These are phyloP conservation scores for Ceratobasidium sp. DNA, from an alignment of 1,284 basidiomycete species.

Conservation along the genomic window DNA sequence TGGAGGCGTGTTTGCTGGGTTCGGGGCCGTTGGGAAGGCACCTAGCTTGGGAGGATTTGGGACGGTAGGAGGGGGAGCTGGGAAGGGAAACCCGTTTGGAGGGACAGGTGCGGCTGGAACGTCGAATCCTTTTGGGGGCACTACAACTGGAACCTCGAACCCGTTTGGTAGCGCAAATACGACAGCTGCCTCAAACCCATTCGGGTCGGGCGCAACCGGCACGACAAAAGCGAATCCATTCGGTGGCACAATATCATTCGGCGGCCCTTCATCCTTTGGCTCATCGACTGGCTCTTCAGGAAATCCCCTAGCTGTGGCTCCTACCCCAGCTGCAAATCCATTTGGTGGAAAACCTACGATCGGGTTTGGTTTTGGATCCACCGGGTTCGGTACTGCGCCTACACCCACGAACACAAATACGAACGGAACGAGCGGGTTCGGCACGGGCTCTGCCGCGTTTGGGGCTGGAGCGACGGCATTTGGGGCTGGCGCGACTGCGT, in stretches of 20 bases:
- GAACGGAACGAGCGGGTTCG: conserved; percentile 2
- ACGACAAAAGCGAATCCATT: conserved; percentile 12
- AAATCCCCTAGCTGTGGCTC: not conserved
- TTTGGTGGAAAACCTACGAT: conserved; percentile 4
- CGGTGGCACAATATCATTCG: conserved; percentile 2
- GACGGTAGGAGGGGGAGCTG: too few relatives aligned
- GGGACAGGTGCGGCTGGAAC: not conserved
- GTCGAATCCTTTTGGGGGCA: conserved; percentile 8
- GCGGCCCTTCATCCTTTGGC: not conserved
- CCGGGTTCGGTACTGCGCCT: not conserved
- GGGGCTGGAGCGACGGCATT: conserved; percentile 27
- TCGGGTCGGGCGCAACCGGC: not conserved
- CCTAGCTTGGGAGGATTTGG: too few relatives aligned
- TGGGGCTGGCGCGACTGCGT: conserved; percentile 9
- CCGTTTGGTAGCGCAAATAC: not conserved
- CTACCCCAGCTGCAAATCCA: not conserved
- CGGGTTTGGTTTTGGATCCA: not conserved
- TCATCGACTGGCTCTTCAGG: not conserved
- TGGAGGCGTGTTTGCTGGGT: conserved; percentile 27
- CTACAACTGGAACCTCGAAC: not conserved
- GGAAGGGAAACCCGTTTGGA: not conserved
- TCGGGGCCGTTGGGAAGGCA: not conserved
- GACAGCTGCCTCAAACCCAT: conserved; percentile 1
- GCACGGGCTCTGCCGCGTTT: not conserved
- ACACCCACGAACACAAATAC: not conserved